These are phyloP conservation scores for Coemansia sp. DNA, from an alignment of 192 early-diverging fungal genomes.

Conservation along the genomic window DNA sequence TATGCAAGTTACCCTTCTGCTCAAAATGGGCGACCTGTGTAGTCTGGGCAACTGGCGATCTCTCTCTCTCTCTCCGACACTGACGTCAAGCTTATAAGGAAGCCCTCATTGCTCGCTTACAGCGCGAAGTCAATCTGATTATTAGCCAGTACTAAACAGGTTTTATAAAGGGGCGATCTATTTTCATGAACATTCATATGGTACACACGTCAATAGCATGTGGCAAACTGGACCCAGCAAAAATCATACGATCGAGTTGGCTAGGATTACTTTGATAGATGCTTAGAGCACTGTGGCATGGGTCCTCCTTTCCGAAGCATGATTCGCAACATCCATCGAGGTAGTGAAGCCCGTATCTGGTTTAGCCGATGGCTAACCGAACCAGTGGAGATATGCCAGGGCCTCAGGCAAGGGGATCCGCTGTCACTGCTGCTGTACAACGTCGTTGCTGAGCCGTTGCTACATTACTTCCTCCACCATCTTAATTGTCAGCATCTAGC, in stretches of 20 bases:
- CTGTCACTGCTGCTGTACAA: slow-evolving; percentile 9
- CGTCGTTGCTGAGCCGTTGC: not conserved
- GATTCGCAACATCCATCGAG: not conserved
- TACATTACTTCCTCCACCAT: too few relatives aligned
- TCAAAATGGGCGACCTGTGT: not conserved
- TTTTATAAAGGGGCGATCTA: not conserved
- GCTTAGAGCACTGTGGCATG: not conserved
- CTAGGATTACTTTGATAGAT: not conserved
- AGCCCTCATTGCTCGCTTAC: not conserved
- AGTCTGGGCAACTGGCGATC: not conserved
- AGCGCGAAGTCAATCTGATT: not conserved
- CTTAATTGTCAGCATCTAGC: not conserved
- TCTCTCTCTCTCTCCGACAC: not conserved
- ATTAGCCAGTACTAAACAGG: not conserved
- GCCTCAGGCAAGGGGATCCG: slow-evolving; percentile 9
- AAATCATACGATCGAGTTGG: slow-evolving; percentile 11
- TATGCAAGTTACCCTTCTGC: not conserved
- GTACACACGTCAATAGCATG: not conserved
- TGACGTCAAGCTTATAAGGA: not conserved
- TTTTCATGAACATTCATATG: not conserved
- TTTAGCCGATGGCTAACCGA: not conserved
- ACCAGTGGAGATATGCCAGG: not conserved
- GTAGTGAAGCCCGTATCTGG: not conserved
- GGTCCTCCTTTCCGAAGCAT: not conserved
- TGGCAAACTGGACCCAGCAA: not conserved